Evolutionary conservation across 768 basidiomycete species (phyloP), one percentile per base, ranked within the genome.

Genomic region (Boletus sp.): DNA sequence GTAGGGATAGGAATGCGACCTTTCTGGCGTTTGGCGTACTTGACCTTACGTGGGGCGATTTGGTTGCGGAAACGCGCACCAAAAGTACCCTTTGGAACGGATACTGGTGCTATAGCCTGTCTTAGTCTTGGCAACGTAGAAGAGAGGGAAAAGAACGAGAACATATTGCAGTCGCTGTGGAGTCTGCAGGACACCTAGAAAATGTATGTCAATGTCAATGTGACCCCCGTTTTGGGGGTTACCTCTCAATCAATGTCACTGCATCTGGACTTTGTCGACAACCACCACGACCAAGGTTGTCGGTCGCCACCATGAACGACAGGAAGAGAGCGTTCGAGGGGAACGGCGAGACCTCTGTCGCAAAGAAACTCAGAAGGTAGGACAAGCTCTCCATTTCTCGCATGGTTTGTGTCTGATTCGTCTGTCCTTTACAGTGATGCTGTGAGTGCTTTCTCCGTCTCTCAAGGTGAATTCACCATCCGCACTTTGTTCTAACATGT

Each of bases 1-100:
- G 74, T 85, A 2, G 92, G 92, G 50, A 95, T 83, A 8, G 91
- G 90, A 44, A 93, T 80, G 45, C 87, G 81, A 50, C 94, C 95
- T 71, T 97, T 97, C 76, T 96, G 94, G 11, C 92, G 84, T 72
- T 91, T 93, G 64, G 90, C 77, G 69, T 91, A 87, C 72, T 92
- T 88, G 56, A 93, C 86, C 57, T 86, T 79, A 41, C 86, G 82
- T 5, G 96, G 96, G 2, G 93, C 93, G 29, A 98, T 84, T 61
- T 87, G 83, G 36, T 78, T 71, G 35, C 84, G 80, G 32, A 71
- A 73, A 50, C 70, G 70, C 7, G 58, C 66, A n/a, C 68, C 63
- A 49, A 68, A 63, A 1, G 61, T 47, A 20, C 60, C 52, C 5
- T 40, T 66, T 30, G 55, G 60, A 7, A 64, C 12, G 14, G 40